These are phyloP conservation scores for Chaetomium strumarium DNA, from an alignment of 2,329 filamentous ascomycete genomes.

Conservation along the genomic window DNA sequence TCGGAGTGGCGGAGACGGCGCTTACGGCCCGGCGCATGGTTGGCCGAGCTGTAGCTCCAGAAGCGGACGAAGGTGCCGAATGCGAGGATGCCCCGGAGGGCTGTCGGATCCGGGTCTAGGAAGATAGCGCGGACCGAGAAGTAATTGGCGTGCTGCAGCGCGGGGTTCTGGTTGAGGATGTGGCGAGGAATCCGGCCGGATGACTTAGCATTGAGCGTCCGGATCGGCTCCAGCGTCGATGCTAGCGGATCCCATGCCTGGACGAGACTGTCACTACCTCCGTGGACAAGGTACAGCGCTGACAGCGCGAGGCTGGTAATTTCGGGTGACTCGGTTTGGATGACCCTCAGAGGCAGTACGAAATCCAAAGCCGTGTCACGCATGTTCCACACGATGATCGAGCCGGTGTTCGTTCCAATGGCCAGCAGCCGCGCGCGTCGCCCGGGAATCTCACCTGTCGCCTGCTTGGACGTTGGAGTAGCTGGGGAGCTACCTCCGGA, in stretches of 20 bases:
- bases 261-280: conserved; percentile 88
- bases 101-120: conserved; percentile 80
- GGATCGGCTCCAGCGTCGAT: conserved; percentile 69
- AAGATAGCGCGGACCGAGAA: conserved; percentile 78
- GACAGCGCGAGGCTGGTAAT: conserved; percentile 79
- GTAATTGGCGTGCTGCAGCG: conserved; percentile 65
- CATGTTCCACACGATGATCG: conserved; percentile 79
- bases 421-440: conserved; percentile 76
- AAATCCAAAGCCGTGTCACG: conserved; percentile 57
- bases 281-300: conserved; percentile 83
- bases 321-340: conserved; percentile 85
- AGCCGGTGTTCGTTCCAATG: conserved; percentile 71
- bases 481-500: conserved; percentile 47
- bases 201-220: conserved; percentile 81
- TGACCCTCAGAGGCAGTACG: conserved; percentile 67
- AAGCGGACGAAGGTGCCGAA: conserved; percentile 83
- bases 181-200: conserved; percentile 77
- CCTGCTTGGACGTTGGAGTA: conserved; percentile 37
- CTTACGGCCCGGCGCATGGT: conserved; percentile 70
- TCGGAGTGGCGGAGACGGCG: conserved; percentile 68
- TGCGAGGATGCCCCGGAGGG: conserved; percentile 78
- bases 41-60: conserved; percentile 87
- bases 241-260: conserved; percentile 96
- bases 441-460: conserved; percentile 65
- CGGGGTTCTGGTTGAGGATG: conserved; percentile 46